Evolutionary conservation across 179 eudicot genomes (phyloP).

Genomic region (Patellifolia procumbens): DNA sequence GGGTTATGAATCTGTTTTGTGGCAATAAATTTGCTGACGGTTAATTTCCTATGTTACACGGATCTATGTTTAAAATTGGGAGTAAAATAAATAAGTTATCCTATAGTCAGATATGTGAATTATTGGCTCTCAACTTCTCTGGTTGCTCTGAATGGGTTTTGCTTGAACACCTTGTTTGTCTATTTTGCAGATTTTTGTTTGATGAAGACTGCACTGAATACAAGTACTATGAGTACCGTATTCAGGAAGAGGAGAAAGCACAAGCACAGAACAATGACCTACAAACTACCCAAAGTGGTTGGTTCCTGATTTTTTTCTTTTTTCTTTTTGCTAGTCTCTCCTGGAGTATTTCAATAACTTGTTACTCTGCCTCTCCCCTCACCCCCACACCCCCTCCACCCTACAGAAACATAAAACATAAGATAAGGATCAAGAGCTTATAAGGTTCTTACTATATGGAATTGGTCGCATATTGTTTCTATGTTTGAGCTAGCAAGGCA

Average conservation of each 20-base stretch:
- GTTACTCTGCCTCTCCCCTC: not conserved
- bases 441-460: not conserved
- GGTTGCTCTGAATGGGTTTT: not conserved
- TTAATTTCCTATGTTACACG: not conserved
- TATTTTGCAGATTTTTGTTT: constrained; percentile 71
- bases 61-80: not conserved
- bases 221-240: constrained; percentile 75
- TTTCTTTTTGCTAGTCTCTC: too few species aligned
- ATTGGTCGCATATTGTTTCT: too few species aligned
- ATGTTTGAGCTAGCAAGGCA: not conserved
- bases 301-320: constrained; percentile 29
- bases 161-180: not conserved
- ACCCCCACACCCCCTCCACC: not conserved
- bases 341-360: too few species aligned
- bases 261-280: constrained; percentile 45
- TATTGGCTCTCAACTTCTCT: not conserved
- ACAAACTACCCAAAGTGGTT: constrained; percentile 55
- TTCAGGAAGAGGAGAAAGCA: constrained; percentile 73
- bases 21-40: not conserved
- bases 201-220: constrained; percentile 80
- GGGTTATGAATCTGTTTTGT: not conserved
- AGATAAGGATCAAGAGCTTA: not conserved
- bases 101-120: not conserved
- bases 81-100: not conserved
- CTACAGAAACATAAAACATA: too few species aligned